Conservation (phyloP, 2,329 filamentous ascomycete genomes). For the Atkinsonella texensis region DNA sequence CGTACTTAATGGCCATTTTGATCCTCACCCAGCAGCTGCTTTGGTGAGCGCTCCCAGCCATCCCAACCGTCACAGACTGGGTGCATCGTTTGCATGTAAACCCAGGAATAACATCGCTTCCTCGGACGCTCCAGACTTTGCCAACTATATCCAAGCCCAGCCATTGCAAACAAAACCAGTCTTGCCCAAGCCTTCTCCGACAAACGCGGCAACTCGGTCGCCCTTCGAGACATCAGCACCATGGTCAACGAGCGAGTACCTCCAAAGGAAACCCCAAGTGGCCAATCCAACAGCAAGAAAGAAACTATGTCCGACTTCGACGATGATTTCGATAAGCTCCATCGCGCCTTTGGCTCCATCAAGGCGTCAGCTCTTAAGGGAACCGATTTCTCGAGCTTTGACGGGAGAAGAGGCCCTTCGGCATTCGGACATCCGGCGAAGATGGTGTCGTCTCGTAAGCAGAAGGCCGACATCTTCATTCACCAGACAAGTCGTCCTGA, state of each 20-base stretch:
- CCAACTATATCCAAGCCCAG: constrained; percentile 4
- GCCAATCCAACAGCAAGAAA: neutral
- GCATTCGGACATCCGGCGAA: constrained; percentile 28
- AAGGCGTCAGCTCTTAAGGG: constrained; percentile 13
- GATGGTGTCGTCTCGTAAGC: constrained; percentile 38
- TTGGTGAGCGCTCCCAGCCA: constrained; percentile 10
- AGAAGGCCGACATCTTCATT: constrained; percentile 44
- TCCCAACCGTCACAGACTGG: constrained; percentile 14
- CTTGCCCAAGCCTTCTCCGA: neutral
- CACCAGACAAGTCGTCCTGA: constrained; percentile 43
- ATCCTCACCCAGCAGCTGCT: constrained; percentile 5
- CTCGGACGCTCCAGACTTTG: constrained; percentile 11
- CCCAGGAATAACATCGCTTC: constrained; percentile 19
- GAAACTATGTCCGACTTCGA: constrained; percentile 18
- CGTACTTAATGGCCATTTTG: constrained; percentile 4
- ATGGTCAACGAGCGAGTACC: constrained; percentile 38
- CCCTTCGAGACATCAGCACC: constrained; percentile 12
- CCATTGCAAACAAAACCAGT: neutral
- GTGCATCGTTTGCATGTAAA: constrained; percentile 19
- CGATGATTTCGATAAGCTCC: constrained; percentile 20
- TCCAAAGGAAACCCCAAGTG: constrained; percentile 11
- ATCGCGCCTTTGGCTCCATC: constrained; percentile 18
- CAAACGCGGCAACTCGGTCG: neutral
- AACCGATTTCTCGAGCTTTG: neutral
- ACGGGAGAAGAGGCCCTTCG: constrained; percentile 10